Conservation (phyloP, 1,284 basidiomycete genomes). For the Leccinum insolens region DNA sequence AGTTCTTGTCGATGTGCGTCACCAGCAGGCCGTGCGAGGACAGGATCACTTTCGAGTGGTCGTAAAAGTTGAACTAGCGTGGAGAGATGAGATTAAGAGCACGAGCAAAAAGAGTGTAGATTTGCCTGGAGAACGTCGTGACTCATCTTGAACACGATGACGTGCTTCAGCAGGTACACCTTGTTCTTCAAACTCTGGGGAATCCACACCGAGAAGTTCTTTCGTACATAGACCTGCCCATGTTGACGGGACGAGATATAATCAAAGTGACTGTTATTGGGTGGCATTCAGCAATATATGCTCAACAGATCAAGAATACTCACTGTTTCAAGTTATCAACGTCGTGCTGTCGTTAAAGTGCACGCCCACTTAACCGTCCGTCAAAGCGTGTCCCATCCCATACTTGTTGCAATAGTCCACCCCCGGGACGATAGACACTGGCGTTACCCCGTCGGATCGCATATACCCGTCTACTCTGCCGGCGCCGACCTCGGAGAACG, state of each 20-base stretch:
- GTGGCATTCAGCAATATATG: conserved; percentile 7
- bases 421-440: conserved; percentile 89
- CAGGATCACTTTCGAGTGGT: conserved; percentile 94
- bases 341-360: conserved; percentile 96
- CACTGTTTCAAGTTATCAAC: conserved; percentile 72
- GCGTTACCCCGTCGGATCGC: conserved; percentile 14
- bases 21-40: conserved; percentile 79
- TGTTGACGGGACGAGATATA: conserved; percentile 47
- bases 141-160: conserved; percentile 95
- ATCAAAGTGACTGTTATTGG: conserved; percentile 72
- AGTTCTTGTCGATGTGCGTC: conserved; percentile 82
- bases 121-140: conserved; percentile 88
- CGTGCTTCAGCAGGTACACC: conserved; percentile 91
- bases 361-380: conserved; percentile 92
- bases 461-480: conserved; percentile 42
- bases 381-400: conserved; percentile 96
- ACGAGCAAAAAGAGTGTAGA: too few species aligned
- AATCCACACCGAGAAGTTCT: conserved; percentile 63
- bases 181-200: conserved; percentile 82
- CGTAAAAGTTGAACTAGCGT: conserved; percentile 95
- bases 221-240: conserved; percentile 73
- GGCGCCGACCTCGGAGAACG: neutral
- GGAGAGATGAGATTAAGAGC: neutral
- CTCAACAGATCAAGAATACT: conserved; percentile 30
- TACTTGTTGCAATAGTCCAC: conserved; percentile 99